Base-by-base conservation (phyloP, 2,329 filamentous ascomycete species). In the Fusarium proliferatum region DNA sequence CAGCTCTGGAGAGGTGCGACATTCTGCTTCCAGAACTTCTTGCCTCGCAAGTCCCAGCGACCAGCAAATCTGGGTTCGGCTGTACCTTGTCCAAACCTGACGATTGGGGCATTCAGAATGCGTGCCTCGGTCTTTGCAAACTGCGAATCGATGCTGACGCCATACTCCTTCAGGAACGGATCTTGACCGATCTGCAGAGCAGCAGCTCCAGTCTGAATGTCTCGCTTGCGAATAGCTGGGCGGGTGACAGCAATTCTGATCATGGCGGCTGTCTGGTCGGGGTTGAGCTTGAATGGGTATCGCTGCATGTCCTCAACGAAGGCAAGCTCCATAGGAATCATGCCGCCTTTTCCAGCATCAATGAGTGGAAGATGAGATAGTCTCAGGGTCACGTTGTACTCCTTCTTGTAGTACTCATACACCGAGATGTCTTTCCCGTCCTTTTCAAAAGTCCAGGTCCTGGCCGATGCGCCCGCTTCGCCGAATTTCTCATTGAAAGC, bases 181-280 rank as follows among this genome's bases (percentile, higher is more conserved):
- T 99, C 96, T 15, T 90, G 84, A 0, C 96, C 86, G 73, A 92
- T 88, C 0, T 84, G 79, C 13, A 97, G 88, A 21, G 93, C 93
- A 7, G 88, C 80, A 55, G 90, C 84, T 43, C 80, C 79, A 11
- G 61, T 63, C 61, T 82, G 75, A 75, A 98, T 95, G 26, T 93
- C 89, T 0, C 80, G 76, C 73, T 90, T 88, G n/a, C 96, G 93
- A 36, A 90, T 80, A 0, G 81, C 80, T 0, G 96, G 96, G 2
- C 92, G 88, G 10, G 93, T 94, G 9, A 97, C 96, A 0, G 96
- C 95, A 77, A 96, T 94, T 81, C 93, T 96, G 85, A 99, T 98
- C 96, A 99, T 99, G 9, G 88, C 84, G 0, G 92, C 85, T 0
- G 96, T 98, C 83, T 97, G 87, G 0, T 83, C 80, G 0, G 87